A percentile compares a stretch with the other conserved stretches of the same genome.
These are phyloP conservation scores for Spirogloea muscicola DNA, from an alignment of 139 green algal genomes.

Conservation along the genomic window DNA sequence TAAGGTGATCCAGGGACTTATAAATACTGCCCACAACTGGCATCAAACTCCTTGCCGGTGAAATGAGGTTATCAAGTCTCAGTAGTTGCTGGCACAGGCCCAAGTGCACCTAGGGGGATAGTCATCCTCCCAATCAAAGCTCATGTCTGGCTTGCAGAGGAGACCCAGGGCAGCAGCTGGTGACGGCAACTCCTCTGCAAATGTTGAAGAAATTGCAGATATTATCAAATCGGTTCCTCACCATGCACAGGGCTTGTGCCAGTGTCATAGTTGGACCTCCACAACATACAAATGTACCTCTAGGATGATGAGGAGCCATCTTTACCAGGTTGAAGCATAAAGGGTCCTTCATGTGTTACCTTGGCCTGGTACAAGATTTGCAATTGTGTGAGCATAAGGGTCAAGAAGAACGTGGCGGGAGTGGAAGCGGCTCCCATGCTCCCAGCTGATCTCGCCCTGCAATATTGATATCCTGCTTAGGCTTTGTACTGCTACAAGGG, in stretches of 20 bases:
- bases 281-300: too few relatives aligned
- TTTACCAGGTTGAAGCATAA: too few relatives aligned
- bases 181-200: conserved; percentile 58
- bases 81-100: background rate
- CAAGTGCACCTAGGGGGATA: background rate
- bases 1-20: background rate
- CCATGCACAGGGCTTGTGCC: too few relatives aligned
- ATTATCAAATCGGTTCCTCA: too few relatives aligned
- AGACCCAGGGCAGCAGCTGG: conserved; percentile 64
- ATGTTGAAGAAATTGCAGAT: too few relatives aligned
- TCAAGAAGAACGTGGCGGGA: conserved; percentile 74
- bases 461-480: background rate
- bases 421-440: conserved; percentile 44
- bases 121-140: conserved; percentile 62
- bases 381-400: conserved; percentile 74
- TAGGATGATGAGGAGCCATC: too few relatives aligned
- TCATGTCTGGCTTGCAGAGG: conserved; percentile 41
- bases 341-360: too few relatives aligned
- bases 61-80: background rate
- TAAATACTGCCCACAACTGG: background rate
- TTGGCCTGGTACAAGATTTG: conserved; percentile 37
- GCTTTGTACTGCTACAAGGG: background rate
- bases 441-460: conserved; percentile 40
- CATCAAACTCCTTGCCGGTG: background rate
- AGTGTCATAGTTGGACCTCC: too few relatives aligned